Evolutionary conservation across 2,329 filamentous ascomycete species (phyloP), one percentile per base, ranked within the genome.

Genomic region (Fusarium sp.): DNA sequence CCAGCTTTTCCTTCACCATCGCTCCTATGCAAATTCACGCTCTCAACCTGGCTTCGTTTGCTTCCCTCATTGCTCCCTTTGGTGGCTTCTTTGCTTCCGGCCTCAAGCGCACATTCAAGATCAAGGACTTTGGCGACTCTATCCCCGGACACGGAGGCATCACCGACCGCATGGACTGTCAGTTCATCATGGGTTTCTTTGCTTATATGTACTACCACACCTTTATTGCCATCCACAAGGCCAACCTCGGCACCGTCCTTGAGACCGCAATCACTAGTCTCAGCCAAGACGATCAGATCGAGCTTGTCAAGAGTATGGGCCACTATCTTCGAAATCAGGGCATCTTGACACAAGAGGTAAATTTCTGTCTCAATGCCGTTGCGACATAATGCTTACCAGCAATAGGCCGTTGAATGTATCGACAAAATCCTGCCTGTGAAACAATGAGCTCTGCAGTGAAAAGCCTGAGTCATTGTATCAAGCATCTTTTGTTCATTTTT

Each of bases 101-200:
- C 1, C 84, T 99, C 54, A 99, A 99, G 85, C 91, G 95, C 27
- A 97, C 94, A 4, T 99, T 99, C 82, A 98, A 99, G 81, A 96
- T 99, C 83, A 99, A 99, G 83, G 95, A 99, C 79, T 99, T 99
- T 79, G 95, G 95, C 67, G 92, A 99, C 77, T 96, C 93, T 2
- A 99, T 99, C 68, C 95, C 95, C 2, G 95, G 95, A 19, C 95
- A 99, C 71, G 95, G 95, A 59, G 95, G 95, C 68, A 98, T 99
- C 80, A 99, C 95, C 14, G 95, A 99, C 75, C 91, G 95, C 61
- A 98, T 99, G 94, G 95, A 99, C 74, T 99, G 95, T 76, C 95
- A 99, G 74, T 99, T 99, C 79, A 98, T 98, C 80, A 99, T 99
- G 95, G 95, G 95, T 9, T 95, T 97, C 78, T 98, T 99, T 71